A percentile compares a stretch with the other conserved stretches of the same genome.
Evolutionary conservation across 2,329 filamentous ascomycete species (phyloP).

Genomic region (Pseudofabraea citricarpa): DNA sequence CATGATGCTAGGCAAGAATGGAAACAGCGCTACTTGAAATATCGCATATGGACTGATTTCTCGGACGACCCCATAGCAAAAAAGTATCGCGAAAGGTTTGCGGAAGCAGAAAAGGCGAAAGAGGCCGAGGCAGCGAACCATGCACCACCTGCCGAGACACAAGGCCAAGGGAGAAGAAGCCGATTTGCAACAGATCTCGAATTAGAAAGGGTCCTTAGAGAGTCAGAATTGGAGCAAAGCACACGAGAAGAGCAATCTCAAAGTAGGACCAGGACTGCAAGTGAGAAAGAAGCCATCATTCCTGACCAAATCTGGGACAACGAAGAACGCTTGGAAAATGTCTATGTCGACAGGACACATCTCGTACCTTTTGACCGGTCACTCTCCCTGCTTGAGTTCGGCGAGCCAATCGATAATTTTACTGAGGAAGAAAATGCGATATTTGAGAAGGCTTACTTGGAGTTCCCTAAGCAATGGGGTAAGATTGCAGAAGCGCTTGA

Average conservation of each 20-base stretch:
- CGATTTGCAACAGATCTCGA: conserved; percentile 69
- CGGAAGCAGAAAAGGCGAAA: conserved; percentile 18
- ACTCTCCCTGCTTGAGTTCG: conserved; percentile 65
- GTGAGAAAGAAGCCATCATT: conserved; percentile 71
- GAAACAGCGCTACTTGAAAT: conserved; percentile 20
- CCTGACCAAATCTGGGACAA: conserved; percentile 64
- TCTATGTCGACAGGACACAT: conserved; percentile 63
- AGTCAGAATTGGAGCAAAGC: conserved; percentile 65
- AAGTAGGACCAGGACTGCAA: conserved; percentile 65
- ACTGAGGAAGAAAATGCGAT: conserved; percentile 62
- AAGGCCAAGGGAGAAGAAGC: conserved; percentile 48
- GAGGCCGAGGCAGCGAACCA: conserved; percentile 20
- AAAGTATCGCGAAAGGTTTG: conserved; percentile 23
- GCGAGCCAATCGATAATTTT: conserved; percentile 72
- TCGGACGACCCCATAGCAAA: conserved; percentile 22
- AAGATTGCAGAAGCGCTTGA: conserved; percentile 65
- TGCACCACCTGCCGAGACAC: conserved; percentile 44
- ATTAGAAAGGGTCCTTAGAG: conserved; percentile 65
- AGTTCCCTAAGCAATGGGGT: conserved; percentile 78
- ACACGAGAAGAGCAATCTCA: conserved; percentile 57
- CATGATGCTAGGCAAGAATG: conserved; percentile 20
- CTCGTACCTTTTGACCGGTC: conserved; percentile 60
- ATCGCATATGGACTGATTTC: conserved; percentile 24
- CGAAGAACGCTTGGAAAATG: conserved; percentile 51
- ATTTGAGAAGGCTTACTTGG: conserved; percentile 71